Percentiles rank a stretch among this genome's conserved stretches.
These are phyloP conservation scores for Beauveria scarabaeidicola DNA, from an alignment of 2,329 filamentous ascomycete species.

Conservation along the genomic window DNA sequence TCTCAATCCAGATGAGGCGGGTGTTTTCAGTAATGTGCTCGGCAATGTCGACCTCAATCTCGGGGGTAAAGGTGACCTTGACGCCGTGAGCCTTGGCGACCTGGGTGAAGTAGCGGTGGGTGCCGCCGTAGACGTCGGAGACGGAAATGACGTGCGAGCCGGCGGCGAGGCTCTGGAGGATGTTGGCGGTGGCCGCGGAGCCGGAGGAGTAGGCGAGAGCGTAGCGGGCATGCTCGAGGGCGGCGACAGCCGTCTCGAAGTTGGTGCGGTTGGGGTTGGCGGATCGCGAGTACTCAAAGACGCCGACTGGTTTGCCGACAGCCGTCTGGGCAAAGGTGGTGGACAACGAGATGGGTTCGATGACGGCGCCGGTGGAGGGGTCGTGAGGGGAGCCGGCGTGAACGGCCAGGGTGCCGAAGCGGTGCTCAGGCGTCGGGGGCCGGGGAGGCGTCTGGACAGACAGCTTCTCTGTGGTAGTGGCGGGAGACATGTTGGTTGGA, in stretches of 20 bases:
- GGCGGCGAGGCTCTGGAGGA: slow-evolving; percentile 83
- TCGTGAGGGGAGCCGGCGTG: slow-evolving; percentile 91
- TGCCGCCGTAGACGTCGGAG: slow-evolving; percentile 95
- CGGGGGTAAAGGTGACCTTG: slow-evolving; percentile 85
- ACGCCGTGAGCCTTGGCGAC: slow-evolving; percentile 92
- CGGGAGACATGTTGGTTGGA: slow-evolving; percentile 20
- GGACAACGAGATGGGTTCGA: slow-evolving; percentile 89
- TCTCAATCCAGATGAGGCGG: slow-evolving; percentile 92
- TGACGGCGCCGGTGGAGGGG: slow-evolving; percentile 86
- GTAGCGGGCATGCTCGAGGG: slow-evolving; percentile 84
- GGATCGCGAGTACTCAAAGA: slow-evolving; percentile 88
- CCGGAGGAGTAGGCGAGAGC: slow-evolving; percentile 92
- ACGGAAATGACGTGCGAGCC: slow-evolving; percentile 94
- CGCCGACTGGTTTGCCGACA: slow-evolving; percentile 79
- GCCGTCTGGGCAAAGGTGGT: slow-evolving; percentile 91
- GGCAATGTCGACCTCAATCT: slow-evolving; percentile 80
- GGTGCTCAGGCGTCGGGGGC: slow-evolving; percentile 61
- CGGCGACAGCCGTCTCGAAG: slow-evolving; percentile 86
- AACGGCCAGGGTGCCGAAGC: slow-evolving; percentile 89
- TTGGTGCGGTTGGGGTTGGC: slow-evolving; percentile 93
- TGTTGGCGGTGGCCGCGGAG: slow-evolving; percentile 84
- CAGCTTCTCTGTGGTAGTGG: slow-evolving; percentile 29
- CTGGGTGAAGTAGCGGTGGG: slow-evolving; percentile 97
- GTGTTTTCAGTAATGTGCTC: slow-evolving; percentile 81
- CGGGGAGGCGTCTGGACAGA: slow-evolving; percentile 65